Evolutionary conservation across 768 basidiomycete genomes (phyloP).

Genomic region (Cytidiella melzeri): DNA sequence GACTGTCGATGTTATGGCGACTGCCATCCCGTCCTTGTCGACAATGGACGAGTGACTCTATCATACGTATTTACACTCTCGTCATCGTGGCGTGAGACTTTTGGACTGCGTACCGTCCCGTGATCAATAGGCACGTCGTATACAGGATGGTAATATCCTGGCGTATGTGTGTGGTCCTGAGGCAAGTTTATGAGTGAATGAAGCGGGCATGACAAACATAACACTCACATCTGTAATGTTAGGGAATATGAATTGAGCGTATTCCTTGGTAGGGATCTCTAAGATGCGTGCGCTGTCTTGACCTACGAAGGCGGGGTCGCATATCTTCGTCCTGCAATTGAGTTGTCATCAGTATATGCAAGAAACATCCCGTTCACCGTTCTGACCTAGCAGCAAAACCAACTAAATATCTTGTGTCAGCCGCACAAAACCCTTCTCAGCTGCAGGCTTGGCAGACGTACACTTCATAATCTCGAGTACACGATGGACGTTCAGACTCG

Average conservation of each 20-base stretch:
- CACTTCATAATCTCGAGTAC: conserved; percentile 83
- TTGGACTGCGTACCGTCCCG: conserved; percentile 55
- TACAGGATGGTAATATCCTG: conserved; percentile 79
- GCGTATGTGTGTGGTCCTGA: conserved; percentile 75
- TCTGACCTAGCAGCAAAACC: conserved; percentile 58
- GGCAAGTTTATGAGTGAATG: conserved; percentile 6
- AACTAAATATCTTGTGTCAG: conserved; percentile 36
- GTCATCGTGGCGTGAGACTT: not conserved
- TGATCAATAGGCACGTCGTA: conserved; percentile 77
- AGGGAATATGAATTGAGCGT: conserved; percentile 47
- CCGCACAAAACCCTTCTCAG: too few species aligned
- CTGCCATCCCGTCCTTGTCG: conserved; percentile 83
- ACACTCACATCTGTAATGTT: conserved; percentile 79
- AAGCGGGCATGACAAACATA: conserved; percentile 3
- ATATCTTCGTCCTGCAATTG: conserved; percentile 63
- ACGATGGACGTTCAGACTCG: conserved; percentile 68
- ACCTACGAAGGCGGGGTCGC: conserved; percentile 66
- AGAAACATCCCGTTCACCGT: too few species aligned
- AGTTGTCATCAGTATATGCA: not conserved
- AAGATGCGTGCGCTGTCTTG: conserved; percentile 35
- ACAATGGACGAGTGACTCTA: conserved; percentile 83
- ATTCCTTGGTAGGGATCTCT: conserved; percentile 65
- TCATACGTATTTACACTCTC: not conserved
- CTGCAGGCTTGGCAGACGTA: conserved; percentile 35
- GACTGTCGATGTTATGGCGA: conserved; percentile 81